Conservation (phyloP, 2,329 filamentous ascomycete species). For the Aspergillus pseudoglaucus region DNA sequence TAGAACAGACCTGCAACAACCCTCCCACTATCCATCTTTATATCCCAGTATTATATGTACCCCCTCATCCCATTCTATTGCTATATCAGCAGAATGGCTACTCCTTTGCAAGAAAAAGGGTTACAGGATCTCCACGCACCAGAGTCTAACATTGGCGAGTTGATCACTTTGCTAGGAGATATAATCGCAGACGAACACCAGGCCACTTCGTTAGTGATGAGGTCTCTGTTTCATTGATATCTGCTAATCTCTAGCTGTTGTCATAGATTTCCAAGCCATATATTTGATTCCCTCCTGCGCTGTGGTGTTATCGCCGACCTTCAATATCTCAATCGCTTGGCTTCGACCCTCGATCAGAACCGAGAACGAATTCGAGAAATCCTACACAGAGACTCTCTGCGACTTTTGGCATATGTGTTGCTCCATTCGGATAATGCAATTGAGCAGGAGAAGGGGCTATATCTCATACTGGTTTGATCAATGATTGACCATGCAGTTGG, state of each 20-base stretch:
- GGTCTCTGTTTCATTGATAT: not conserved
- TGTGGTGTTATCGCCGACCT: not conserved
- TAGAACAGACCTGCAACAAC: too few relatives aligned
- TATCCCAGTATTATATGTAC: too few relatives aligned
- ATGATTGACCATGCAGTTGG: not conserved
- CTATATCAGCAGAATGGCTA: not conserved
- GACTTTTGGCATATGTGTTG: conserved; percentile 10
- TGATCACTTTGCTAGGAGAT: not conserved
- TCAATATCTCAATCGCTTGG: not conserved
- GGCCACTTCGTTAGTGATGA: not conserved
- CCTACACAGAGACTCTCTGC: conserved; percentile 7
- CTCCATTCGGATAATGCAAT: conserved; percentile 6
- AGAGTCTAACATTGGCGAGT: not conserved
- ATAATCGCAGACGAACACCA: not conserved
- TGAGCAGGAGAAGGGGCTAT: conserved; percentile 8
- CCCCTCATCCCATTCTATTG: not conserved
- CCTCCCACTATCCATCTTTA: too few relatives aligned
- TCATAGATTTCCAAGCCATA: not conserved
- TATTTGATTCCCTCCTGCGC: not conserved
- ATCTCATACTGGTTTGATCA: conserved; percentile 12
- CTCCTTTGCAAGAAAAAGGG: not conserved
- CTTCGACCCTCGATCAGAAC: not conserved
- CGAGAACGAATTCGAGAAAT: not conserved
- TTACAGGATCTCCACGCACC: too few relatives aligned
- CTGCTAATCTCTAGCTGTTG: not conserved